Evolutionary conservation across 768 basidiomycete genomes (phyloP), one percentile per base, ranked within the genome.

Genomic region (Hypholoma sublateritium): DNA sequence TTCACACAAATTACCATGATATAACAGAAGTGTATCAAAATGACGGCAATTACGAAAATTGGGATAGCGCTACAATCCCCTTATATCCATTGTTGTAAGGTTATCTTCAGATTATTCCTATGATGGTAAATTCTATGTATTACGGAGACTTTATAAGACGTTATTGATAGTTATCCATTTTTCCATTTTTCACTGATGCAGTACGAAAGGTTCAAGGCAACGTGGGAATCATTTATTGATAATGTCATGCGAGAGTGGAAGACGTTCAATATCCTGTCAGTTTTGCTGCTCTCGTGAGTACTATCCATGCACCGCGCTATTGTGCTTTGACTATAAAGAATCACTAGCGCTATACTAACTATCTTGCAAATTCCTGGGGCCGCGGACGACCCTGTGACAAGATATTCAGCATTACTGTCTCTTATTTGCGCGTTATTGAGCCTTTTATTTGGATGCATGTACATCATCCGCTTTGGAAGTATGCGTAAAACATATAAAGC

Each of bases 401-500:
- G 86, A 55, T 85, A 81, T 21, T 69, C 81, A 0, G 83, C 84
- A 0, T 70, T 88, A 13, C 69, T 83, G 14, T 86, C 86, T 1
- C 70, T 87, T 43, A 69, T 81, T 0, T 85, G 80, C 34, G 81
- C 86, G 1, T 64, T 88, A 42, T 78, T 87, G 79, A 86, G 85
- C 63, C 68, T 88, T 24, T 72, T 80, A 2, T 88, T 78, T 60
- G 87, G 87, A 0, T 85, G 87, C 62, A 74, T 86, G 34, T 89
- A 82, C 64, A 87, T 84, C 34, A 72, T 88, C 25, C 75, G 85
- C 21, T 88, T 88, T 57, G 80, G 79, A 2, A 80, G 77, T 0
- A 88, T 89, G 87, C 75, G 80, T 17, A 84, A 77, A 58, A 82
- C 86, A 72, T 74, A 84, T 61, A 83, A 82, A 62, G 87, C 86